Evolutionary conservation across 768 basidiomycete genomes (phyloP), one percentile per base, ranked within the genome.

Genomic region (Pleurotus cornucopiae): DNA sequence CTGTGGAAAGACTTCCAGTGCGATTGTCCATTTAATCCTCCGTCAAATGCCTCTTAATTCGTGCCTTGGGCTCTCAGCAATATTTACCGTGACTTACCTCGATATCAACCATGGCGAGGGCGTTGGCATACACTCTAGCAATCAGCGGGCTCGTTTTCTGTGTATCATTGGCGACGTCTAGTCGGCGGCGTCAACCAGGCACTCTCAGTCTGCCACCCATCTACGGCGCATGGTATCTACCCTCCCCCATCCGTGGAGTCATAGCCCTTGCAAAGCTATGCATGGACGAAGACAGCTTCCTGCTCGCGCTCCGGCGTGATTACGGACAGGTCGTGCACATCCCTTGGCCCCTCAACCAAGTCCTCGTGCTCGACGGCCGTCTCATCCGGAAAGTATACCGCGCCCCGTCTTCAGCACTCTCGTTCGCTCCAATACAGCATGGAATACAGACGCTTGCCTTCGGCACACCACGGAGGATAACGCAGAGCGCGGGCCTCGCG

Each of bases 211-310:
- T 20, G 7, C 54, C 54, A n/a, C 54, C 54, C 4, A 30, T 47
- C 9, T 55, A 55, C 25, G 54, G 54, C 9, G 44, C 54, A 46
- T 55, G 54, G 54, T 55, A 47, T 25, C 54, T 55, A 13, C 54
- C 54, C 9, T 30, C 11, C 25, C 13, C 34, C 1, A 37, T 55
- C 20, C 54, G 54, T 21, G 54, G 45, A 5, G 9, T 55, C 23
- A 5, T 55, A 26, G 54, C 54, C 1, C 46, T 55, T 43, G 26
- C 46, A 14, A 34, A 38, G 34, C 45, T 55, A n/a, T 43, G 54
- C 16, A 47, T 47, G 14, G 44, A 55, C n/a, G 54, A 55, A 25
- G 54, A 55, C 18, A 20, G 14, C 30, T 55, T 55, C 26, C 44
- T 46, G 6, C 30, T 55, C 6, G n/a, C 54, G 1, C 16, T 37